These are phyloP conservation scores for Ceratobasidium theobromae DNA, from an alignment of 1,284 basidiomycete genomes.

Conservation along the genomic window DNA sequence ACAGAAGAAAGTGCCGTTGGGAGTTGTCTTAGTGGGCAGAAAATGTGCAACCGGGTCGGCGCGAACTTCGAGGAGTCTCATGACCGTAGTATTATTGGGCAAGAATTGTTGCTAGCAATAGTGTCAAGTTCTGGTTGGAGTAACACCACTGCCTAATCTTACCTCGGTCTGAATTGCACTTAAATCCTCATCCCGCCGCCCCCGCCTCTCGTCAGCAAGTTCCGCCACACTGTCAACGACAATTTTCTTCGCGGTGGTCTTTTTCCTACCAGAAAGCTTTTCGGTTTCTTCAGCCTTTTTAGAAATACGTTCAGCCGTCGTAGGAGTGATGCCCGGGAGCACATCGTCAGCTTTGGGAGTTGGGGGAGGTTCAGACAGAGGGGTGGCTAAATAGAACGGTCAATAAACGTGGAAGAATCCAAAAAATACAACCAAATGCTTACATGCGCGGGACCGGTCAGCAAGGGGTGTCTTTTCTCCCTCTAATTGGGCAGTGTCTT, in stretches of 20 bases:
- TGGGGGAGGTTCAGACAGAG: slow-evolving; percentile 65
- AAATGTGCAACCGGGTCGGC: slow-evolving; percentile 84
- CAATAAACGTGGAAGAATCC: slow-evolving; percentile 29
- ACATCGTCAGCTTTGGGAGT: slow-evolving; percentile 62
- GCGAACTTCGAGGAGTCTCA: slow-evolving; percentile 80
- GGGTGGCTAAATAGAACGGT: slow-evolving; percentile 56
- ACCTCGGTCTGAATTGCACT: slow-evolving; percentile 69
- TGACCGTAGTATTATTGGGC: slow-evolving; percentile 76
- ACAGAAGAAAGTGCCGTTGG: slow-evolving; percentile 68
- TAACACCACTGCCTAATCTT: slow-evolving; percentile 1
- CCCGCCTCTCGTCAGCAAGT: slow-evolving; percentile 66
- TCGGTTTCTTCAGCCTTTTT: slow-evolving; percentile 43
- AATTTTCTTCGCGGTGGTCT: slow-evolving; percentile 61
- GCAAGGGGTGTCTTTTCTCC: slow-evolving; percentile 49
- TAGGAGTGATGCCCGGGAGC: slow-evolving; percentile 50
- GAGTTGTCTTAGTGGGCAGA: slow-evolving; percentile 72
- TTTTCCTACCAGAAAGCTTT: slow-evolving; percentile 68
- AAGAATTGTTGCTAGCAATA: slow-evolving; percentile 64
- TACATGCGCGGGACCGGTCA: slow-evolving; percentile 68
- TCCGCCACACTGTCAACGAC: slow-evolving; percentile 75
- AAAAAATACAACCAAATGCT: slow-evolving; percentile 41
- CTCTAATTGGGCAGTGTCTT: slow-evolving; percentile 42
- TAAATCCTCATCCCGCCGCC: slow-evolving; percentile 63
- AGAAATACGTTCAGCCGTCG: slow-evolving; percentile 47
- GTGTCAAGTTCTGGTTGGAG: not conserved